Evolutionary conservation across 352 stramenopile species (phyloP).

Genomic region (Globisporangium takayamanum): DNA sequence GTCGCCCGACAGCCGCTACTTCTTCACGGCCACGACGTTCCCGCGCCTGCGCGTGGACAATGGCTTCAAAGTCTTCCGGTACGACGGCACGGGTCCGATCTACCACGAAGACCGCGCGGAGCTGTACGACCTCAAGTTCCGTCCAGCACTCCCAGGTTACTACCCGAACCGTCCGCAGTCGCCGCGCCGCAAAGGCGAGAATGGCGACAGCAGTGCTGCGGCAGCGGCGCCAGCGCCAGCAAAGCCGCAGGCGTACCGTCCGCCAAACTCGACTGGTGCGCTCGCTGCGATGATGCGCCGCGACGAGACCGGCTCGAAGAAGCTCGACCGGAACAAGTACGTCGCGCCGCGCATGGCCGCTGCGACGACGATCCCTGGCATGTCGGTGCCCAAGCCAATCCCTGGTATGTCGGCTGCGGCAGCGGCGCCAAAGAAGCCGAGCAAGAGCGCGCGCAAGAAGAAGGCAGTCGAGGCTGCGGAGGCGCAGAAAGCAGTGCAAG

Average conservation of each 20-base stretch:
- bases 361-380: slow-evolving; percentile 34
- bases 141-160: slow-evolving; percentile 57
- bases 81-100: slow-evolving; percentile 91
- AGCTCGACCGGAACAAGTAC: slow-evolving; percentile 86
- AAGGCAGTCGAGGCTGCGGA: slow-evolving; percentile 75
- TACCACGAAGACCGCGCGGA: slow-evolving; percentile 74
- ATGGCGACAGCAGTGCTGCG: slow-evolving; percentile 22
- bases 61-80: slow-evolving; percentile 94
- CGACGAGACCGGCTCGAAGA: slow-evolving; percentile 71
- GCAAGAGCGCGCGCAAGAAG: slow-evolving; percentile 79
- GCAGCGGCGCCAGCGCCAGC: slow-evolving; percentile 34
- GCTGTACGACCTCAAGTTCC: slow-evolving; percentile 87
- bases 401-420: slow-evolving; percentile 51
- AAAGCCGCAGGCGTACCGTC: slow-evolving; percentile 81
- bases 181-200: slow-evolving; percentile 61
- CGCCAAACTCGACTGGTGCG: slow-evolving; percentile 81
- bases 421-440: slow-evolving; percentile 56
- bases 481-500: slow-evolving; percentile 54
- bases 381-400: slow-evolving; percentile 32
- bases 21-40: slow-evolving; percentile 94
- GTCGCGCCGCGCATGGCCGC: slow-evolving; percentile 31
- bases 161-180: slow-evolving; percentile 89
- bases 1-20: slow-evolving; percentile 94
- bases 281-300: slow-evolving; percentile 93
- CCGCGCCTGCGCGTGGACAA: slow-evolving; percentile 99